A percentile compares a stretch with the other conserved stretches of the same genome.
Evolutionary conservation across 2,329 filamentous ascomycete genomes (phyloP).

Genomic region (Aspergillus costaricaensis): DNA sequence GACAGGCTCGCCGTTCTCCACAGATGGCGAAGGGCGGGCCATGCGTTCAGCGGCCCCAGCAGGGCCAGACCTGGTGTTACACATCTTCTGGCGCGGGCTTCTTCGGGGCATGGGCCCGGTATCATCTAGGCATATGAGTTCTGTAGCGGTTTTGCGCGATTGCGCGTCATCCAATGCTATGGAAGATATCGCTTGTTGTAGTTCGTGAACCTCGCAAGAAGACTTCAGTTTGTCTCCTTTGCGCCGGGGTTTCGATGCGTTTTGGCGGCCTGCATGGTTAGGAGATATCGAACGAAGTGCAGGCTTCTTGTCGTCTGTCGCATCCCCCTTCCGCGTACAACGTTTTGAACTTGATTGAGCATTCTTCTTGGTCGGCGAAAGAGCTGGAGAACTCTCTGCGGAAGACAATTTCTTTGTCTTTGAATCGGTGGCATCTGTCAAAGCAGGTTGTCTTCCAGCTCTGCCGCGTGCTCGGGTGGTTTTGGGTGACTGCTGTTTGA

Average conservation of each 20-base stretch:
- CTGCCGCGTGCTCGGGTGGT: slow-evolving; percentile 12
- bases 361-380: slow-evolving; percentile 1
- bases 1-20: neutral
- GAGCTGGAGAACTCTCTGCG: slow-evolving; percentile 1
- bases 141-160: neutral
- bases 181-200: slow-evolving; percentile 25
- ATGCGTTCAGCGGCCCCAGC: neutral
- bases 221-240: neutral
- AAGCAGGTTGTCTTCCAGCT: slow-evolving; percentile 12
- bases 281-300: neutral
- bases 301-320: neutral
- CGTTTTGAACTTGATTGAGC: neutral
- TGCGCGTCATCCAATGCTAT: slow-evolving; percentile 18
- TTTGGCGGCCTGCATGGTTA: slow-evolving; percentile 1
- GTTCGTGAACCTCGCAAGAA: slow-evolving; percentile 12
- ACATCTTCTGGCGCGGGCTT: slow-evolving; percentile 5
- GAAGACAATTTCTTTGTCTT: slow-evolving; percentile 14
- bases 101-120: slow-evolving; percentile 3
- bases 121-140: neutral
- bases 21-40: neutral
- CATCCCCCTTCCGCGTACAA: neutral
- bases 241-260: neutral
- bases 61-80: neutral
- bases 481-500: slow-evolving; percentile 27
- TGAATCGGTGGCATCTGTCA: slow-evolving; percentile 11